A percentile compares a stretch with the other conserved stretches of the same genome.
Conservation (phyloP, 1,284 basidiomycete species). For the Volvariella volvacea region DNA sequence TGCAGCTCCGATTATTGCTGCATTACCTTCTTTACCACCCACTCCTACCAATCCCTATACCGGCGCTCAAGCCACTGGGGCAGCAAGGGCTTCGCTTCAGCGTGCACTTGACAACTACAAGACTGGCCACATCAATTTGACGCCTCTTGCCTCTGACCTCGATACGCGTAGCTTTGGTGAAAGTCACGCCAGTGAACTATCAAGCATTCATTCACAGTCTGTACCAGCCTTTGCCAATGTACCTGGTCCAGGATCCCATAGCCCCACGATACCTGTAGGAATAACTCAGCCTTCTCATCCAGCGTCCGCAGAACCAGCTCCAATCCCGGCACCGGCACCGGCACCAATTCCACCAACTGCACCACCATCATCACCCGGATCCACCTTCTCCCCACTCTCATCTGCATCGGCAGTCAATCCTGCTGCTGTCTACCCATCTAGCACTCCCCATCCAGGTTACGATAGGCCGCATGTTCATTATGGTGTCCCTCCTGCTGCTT, state of each 20-base stretch:
- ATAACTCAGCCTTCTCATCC: slow-evolving; percentile 14
- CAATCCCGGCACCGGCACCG: slow-evolving; percentile 41
- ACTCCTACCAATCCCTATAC: slow-evolving; percentile 45
- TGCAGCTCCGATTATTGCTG: slow-evolving; percentile 48
- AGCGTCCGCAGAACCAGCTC: slow-evolving; percentile 46
- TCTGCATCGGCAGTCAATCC: slow-evolving; percentile 36
- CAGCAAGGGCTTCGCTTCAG: slow-evolving; percentile 67
- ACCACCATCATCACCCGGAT: slow-evolving; percentile 16
- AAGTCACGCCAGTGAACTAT: slow-evolving; percentile 69
- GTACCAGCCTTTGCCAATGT: slow-evolving; percentile 20
- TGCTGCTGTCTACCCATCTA: slow-evolving; percentile 63
- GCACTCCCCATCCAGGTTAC: too few relatives aligned
- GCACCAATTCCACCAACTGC: slow-evolving; percentile 37
- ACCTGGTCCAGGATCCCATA: slow-evolving; percentile 28
- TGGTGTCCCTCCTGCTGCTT: too few relatives aligned
- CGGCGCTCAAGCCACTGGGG: slow-evolving; percentile 55
- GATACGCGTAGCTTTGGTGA: slow-evolving; percentile 77
- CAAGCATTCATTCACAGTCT: slow-evolving; percentile 38
- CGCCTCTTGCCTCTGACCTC: slow-evolving; percentile 33
- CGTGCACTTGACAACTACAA: slow-evolving; percentile 69
- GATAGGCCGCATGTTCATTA: too few relatives aligned
- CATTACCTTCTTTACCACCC: slow-evolving; percentile 59
- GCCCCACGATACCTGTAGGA: slow-evolving; percentile 20
- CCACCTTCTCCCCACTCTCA: slow-evolving; percentile 18
- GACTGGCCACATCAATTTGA: slow-evolving; percentile 53